phyloP scores from a whole-genome alignment of 805 yeast species.

The Debaryomyces maramus region DNA sequence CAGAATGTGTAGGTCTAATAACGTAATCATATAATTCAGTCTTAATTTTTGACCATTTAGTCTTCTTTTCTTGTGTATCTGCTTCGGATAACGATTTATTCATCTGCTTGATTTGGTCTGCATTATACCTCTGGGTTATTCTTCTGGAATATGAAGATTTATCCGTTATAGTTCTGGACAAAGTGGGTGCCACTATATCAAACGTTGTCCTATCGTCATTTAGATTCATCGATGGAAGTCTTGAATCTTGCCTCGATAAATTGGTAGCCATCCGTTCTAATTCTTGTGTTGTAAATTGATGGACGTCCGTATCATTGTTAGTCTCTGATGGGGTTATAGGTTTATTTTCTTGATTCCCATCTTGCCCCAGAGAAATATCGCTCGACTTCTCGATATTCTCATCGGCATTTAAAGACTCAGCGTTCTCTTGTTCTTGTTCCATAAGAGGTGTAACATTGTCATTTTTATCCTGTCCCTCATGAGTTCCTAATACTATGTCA shows the following conservation, averaged over 20 bases:
- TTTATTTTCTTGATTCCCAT: neutral
- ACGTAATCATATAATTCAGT: slow-evolving; percentile 46
- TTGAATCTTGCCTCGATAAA: slow-evolving; percentile 24
- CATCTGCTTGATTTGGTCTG: slow-evolving; percentile 17
- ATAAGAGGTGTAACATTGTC: slow-evolving; percentile 1
- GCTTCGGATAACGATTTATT: slow-evolving; percentile 8
- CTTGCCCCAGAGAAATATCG: neutral
- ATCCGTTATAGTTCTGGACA: slow-evolving; percentile 38
- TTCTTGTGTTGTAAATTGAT: slow-evolving; percentile 15
- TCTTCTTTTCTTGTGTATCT: slow-evolving; percentile 8
- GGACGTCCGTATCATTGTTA: slow-evolving; percentile 5
- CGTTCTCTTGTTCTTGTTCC: neutral
- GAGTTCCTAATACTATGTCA: slow-evolving; percentile 6
- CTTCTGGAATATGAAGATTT: slow-evolving; percentile 30
- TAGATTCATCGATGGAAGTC: slow-evolving; percentile 1
- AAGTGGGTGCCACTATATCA: slow-evolving; percentile 41
- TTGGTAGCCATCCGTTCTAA: slow-evolving; percentile 35
- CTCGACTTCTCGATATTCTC: neutral
- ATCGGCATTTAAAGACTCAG: neutral
- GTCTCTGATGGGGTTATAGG: slow-evolving; percentile 1
- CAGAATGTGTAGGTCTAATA: slow-evolving; percentile 60
- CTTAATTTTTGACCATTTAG: slow-evolving; percentile 21
- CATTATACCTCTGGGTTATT: slow-evolving; percentile 21
- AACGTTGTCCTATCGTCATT: slow-evolving; percentile 32
- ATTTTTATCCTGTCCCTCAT: slow-evolving; percentile 4